Percentiles rank a stretch among this genome's conserved stretches.
Conservation (phyloP, 1,139 yeast species). For the Sugiyamaella neomexicana region DNA sequence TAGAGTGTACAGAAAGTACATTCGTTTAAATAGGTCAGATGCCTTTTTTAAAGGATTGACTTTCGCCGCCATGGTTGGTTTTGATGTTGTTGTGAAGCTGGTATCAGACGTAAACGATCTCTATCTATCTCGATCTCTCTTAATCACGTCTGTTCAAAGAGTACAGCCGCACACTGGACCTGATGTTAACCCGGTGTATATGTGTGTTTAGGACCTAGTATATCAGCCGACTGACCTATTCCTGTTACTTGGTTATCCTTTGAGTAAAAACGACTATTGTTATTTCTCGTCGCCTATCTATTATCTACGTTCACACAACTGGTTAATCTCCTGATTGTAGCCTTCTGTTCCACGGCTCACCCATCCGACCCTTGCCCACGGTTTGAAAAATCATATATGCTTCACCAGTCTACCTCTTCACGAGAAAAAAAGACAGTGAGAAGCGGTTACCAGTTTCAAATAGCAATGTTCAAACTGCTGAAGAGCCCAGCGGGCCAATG, state of each 20-base stretch:
- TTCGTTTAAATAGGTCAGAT: slow-evolving; percentile 17
- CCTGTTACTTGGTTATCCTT: no score
- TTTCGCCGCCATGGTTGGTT: neutral
- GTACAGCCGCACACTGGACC: no score
- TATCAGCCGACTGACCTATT: no score
- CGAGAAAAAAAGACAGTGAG: no score
- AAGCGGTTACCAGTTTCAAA: neutral
- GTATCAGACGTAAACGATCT: neutral
- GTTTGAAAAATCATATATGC: neutral
- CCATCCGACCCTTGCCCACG: neutral
- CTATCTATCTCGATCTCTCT: neutral
- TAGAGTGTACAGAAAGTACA: slow-evolving; percentile 26
- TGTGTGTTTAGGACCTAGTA: no score
- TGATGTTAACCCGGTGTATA: no score
- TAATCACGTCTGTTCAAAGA: no score
- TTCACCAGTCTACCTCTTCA: neutral
- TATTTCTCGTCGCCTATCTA: no score
- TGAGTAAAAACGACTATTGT: no score
- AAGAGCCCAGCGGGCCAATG: neutral
- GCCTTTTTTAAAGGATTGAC: slow-evolving; percentile 3
- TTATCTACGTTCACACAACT: neutral
- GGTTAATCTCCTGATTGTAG: neutral
- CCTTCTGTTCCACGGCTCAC: neutral
- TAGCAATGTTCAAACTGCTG: neutral
- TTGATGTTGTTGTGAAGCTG: no score